Percentiles rank a stretch among this genome's conserved stretches.
Evolutionary conservation across 352 stramenopile genomes (phyloP).

Genomic region (Lagenidium sp.): DNA sequence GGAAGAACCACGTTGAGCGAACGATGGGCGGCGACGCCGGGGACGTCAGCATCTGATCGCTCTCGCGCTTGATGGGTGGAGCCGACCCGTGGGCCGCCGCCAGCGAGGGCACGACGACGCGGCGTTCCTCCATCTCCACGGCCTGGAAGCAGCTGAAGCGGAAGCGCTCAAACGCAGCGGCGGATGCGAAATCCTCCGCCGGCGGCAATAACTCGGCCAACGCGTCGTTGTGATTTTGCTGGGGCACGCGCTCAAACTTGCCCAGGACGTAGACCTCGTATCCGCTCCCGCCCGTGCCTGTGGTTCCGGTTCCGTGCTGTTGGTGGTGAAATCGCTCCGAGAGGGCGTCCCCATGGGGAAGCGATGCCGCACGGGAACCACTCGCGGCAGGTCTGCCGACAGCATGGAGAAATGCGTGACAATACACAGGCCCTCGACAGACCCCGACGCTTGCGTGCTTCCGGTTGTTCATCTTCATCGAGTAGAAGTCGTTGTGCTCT

Average conservation of each 20-base stretch:
- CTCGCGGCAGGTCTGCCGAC: no score
- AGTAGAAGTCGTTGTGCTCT: slow-evolving; percentile 85
- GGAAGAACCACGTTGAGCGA: slow-evolving; percentile 79
- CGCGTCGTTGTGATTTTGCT: slow-evolving; percentile 41
- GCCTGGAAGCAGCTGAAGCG: slow-evolving; percentile 76
- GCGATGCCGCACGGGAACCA: slow-evolving; percentile 11
- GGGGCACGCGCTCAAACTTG: slow-evolving; percentile 70
- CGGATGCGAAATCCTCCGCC: slow-evolving; percentile 25
- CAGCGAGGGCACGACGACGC: slow-evolving; percentile 15
- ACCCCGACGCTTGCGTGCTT: slow-evolving; percentile 82
- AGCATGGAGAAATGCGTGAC: slow-evolving; percentile 46
- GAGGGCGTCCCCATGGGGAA: no score
- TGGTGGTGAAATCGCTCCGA: no score
- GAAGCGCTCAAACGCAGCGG: slow-evolving; percentile 58
- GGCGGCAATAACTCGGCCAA: slow-evolving; percentile 31
- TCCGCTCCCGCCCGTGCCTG: slow-evolving; percentile 23
- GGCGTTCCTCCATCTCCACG: slow-evolving; percentile 70
- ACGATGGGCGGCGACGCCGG: slow-evolving; percentile 12
- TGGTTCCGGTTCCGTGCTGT: slow-evolving; percentile 34
- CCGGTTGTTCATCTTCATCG: slow-evolving; percentile 86
- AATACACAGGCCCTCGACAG: slow-evolving; percentile 73
- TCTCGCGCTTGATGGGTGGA: not conserved
- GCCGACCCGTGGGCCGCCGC: not conserved
- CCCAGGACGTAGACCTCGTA: slow-evolving; percentile 68
- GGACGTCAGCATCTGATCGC: no score